These are phyloP conservation scores for Pythium myriotylum DNA, from an alignment of 352 stramenopile species.

Conservation along the genomic window DNA sequence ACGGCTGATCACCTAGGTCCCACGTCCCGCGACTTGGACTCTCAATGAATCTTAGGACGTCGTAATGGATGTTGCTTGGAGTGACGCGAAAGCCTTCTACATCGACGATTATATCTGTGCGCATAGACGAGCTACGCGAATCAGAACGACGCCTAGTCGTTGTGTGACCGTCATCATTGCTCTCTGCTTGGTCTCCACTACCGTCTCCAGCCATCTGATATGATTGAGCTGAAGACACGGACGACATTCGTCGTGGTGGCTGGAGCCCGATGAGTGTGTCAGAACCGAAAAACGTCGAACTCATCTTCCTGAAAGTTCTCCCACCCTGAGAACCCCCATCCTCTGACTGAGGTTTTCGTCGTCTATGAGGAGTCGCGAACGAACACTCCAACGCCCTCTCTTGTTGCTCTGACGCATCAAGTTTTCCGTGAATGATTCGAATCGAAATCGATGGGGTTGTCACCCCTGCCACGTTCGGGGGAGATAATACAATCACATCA, in stretches of 20 bases:
- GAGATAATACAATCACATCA: slow-evolving; percentile 75
- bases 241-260: slow-evolving; percentile 13
- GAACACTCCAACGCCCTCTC: slow-evolving; percentile 26
- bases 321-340: slow-evolving; percentile 8
- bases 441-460: slow-evolving; percentile 58
- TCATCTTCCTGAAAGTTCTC: slow-evolving; percentile 23
- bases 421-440: slow-evolving; percentile 42
- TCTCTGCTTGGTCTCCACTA: slow-evolving; percentile 7
- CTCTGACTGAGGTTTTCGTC: slow-evolving; percentile 2
- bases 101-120: slow-evolving; percentile 72
- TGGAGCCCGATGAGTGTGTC: slow-evolving; percentile 23
- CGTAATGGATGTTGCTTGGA: slow-evolving; percentile 82
- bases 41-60: slow-evolving; percentile 75
- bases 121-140: slow-evolving; percentile 34
- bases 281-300: slow-evolving; percentile 30
- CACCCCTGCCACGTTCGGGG: slow-evolving; percentile 16
- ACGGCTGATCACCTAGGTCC: slow-evolving; percentile 9
- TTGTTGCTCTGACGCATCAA: slow-evolving; percentile 46
- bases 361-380: slow-evolving; percentile 23
- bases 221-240: slow-evolving; percentile 14
- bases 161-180: slow-evolving; percentile 5
- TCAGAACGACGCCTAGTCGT: background rate
- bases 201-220: slow-evolving; percentile 12
- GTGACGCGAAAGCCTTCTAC: slow-evolving; percentile 79
- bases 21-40: slow-evolving; percentile 23